Evolutionary conservation across 2,329 filamentous ascomycete species (phyloP), one percentile per base, ranked within the genome.

Genomic region (Graphilbum ipis-grandicollis): DNA sequence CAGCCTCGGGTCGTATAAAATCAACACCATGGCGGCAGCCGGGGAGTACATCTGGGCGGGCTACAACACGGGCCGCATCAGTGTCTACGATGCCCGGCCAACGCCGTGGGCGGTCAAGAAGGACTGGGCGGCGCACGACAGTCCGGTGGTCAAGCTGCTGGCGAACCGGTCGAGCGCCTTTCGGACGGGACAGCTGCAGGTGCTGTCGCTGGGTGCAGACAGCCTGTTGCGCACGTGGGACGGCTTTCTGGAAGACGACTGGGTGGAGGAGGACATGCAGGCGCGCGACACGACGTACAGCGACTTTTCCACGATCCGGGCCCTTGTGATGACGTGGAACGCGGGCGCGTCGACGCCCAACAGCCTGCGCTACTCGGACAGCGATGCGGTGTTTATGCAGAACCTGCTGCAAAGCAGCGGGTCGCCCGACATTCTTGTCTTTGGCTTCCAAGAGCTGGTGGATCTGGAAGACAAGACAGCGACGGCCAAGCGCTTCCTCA

Each of bases 371-470:
- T 73, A 81, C 43, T 72, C 73, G 2, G 67, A 72, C 22, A 60
- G 70, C 37, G 83, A 93, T 48, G 70, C 71, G 10, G 65, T 67
- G 31, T 96, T 96, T 54, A 80, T 96, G 50, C 74, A 75, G 44
- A 74, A 88, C 39, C 67, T 93, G 14, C 63, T 98, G 19, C 71
- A 77, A 44, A 71, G 70, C n/a, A 76, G 79, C 43, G 70, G 78
- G 29, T 75, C 79, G 8, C 84, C 90, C 0, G 90, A 96, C 47
- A 85, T 98, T 35, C 59, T 96, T 3, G 72, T 96, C 1, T 98
- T 98, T 62, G 88, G 86, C 1, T 98, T 98, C 55, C 90, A 98
- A 55, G 90, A 98, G 56, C 67, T 98, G n/a, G 90, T 98, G 4
- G 90, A 98, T 51, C 65, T 98, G 8, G 90, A 98, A 54, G 83